Percentiles rank a stretch among this genome's conserved stretches.
Evolutionary conservation across 2,329 filamentous ascomycete species (phyloP).

Genomic region (Stagonosporopsis chrysanthemi): DNA sequence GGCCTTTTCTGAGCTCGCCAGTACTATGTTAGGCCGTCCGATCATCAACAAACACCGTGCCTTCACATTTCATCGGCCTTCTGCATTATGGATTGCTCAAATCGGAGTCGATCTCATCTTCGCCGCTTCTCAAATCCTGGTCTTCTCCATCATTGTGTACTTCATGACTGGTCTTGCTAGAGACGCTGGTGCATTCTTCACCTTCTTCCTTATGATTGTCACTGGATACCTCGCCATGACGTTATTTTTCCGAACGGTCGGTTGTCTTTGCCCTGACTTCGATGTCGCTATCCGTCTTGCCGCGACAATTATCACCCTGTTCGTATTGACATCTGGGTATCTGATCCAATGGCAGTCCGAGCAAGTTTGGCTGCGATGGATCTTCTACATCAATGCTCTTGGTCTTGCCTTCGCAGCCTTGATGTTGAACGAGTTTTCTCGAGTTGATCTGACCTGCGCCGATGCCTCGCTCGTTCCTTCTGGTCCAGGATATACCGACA

Average conservation of each 20-base stretch:
- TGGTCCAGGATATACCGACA: constrained; percentile 73
- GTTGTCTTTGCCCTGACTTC: constrained; percentile 80
- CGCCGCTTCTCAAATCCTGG: constrained; percentile 69
- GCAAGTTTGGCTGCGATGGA: constrained; percentile 83
- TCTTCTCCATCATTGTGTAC: constrained; percentile 58
- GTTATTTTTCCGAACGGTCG: constrained; percentile 55
- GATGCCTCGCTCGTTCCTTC: constrained; percentile 73
- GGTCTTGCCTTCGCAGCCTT: constrained; percentile 78
- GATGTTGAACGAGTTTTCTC: constrained; percentile 87
- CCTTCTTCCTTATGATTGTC: constrained; percentile 55
- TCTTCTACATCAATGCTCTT: constrained; percentile 81
- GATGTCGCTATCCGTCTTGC: constrained; percentile 85
- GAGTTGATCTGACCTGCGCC: constrained; percentile 73
- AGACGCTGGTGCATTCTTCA: constrained; percentile 58
- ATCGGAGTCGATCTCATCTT: constrained; percentile 81
- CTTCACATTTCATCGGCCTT: constrained; percentile 83
- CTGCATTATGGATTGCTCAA: constrained; percentile 82
- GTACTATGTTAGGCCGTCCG: constrained; percentile 76
- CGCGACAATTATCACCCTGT: constrained; percentile 79
- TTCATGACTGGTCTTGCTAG: constrained; percentile 59
- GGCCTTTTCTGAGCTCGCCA: constrained; percentile 78
- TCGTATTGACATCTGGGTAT: constrained; percentile 82
- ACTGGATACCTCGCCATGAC: constrained; percentile 55
- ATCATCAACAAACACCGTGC: constrained; percentile 86
- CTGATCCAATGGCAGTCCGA: constrained; percentile 79